phyloP scores from a whole-genome alignment of 306 rosid species.

The Vachellia collinsii region DNA sequence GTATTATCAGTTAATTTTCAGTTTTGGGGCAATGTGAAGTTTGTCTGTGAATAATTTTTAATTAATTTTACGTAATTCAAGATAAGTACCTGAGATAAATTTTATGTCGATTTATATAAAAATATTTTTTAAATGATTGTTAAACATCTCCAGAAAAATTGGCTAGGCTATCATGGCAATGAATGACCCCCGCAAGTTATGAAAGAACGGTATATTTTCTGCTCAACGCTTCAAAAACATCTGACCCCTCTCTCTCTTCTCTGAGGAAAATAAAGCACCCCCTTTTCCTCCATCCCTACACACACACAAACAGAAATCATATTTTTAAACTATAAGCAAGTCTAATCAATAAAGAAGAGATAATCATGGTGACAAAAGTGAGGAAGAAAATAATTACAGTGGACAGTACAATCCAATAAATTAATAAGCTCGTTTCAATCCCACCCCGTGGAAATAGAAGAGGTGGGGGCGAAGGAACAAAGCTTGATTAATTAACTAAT shows the following conservation, averaged over 20 bases:
- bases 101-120: too few relatives aligned
- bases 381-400: background rate
- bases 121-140: too few relatives aligned
- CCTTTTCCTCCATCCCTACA: background rate
- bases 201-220: constrained; percentile 40
- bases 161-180: constrained; percentile 52
- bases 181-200: constrained; percentile 48
- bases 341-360: background rate
- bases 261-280: background rate
- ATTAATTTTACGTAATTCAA: too few relatives aligned
- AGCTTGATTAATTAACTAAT: background rate
- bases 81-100: too few relatives aligned
- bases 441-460: background rate
- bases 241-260: constrained; percentile 48
- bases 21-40: constrained; percentile 44
- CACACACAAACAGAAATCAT: background rate
- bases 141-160: too few relatives aligned
- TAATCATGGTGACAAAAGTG: background rate
- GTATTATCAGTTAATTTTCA: constrained; percentile 44
- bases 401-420: background rate
- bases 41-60: too few relatives aligned
- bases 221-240: constrained; percentile 42
- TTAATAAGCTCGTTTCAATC: background rate
- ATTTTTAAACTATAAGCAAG: background rate
- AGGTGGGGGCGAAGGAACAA: background rate